Conservation (phyloP, 2,329 filamentous ascomycete species). For the Arthrobotrys megalospora region DNA sequence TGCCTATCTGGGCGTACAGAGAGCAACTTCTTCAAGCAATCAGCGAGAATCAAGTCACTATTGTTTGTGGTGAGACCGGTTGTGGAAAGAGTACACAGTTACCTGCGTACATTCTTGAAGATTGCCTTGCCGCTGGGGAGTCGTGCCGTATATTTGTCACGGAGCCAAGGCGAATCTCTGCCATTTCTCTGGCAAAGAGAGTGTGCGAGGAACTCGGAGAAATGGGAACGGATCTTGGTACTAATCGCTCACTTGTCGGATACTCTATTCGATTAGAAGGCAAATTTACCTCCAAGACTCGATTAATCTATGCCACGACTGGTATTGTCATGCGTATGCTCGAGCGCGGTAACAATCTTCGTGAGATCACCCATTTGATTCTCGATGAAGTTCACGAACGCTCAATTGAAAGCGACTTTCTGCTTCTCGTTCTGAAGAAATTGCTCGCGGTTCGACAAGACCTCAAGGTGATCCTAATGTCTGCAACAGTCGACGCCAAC, state of each 20-base stretch:
- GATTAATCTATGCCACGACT: conserved; percentile 89
- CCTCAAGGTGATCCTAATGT: conserved; percentile 95
- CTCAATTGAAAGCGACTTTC: conserved; percentile 95
- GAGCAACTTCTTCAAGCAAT: conserved; percentile 83
- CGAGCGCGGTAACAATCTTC: conserved; percentile 86
- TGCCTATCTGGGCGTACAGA: conserved; percentile 91
- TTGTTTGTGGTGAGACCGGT: conserved; percentile 96
- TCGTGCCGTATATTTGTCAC: conserved; percentile 95
- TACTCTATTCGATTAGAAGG: conserved; percentile 95
- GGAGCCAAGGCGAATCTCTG: conserved; percentile 94
- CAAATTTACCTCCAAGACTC: conserved; percentile 84
- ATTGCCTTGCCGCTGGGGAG: conserved; percentile 84
- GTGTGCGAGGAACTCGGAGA: conserved; percentile 97
- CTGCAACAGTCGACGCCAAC: conserved; percentile 93
- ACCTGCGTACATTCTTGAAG: conserved; percentile 92
- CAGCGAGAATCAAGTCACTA: conserved; percentile 85
- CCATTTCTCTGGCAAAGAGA: conserved; percentile 90
- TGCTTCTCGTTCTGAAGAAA: conserved; percentile 90
- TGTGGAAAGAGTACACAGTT: conserved; percentile 98
- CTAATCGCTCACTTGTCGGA: conserved; percentile 85
- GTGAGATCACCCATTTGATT: conserved; percentile 91
- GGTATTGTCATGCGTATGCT: conserved; percentile 99
- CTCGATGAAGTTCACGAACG: conserved; percentile 98
- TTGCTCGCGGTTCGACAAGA: conserved; percentile 82
- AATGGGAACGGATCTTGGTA: conserved; percentile 84